Evolutionary conservation across 1,139 yeast genomes (phyloP).

Genomic region (Candida albicans): DNA sequence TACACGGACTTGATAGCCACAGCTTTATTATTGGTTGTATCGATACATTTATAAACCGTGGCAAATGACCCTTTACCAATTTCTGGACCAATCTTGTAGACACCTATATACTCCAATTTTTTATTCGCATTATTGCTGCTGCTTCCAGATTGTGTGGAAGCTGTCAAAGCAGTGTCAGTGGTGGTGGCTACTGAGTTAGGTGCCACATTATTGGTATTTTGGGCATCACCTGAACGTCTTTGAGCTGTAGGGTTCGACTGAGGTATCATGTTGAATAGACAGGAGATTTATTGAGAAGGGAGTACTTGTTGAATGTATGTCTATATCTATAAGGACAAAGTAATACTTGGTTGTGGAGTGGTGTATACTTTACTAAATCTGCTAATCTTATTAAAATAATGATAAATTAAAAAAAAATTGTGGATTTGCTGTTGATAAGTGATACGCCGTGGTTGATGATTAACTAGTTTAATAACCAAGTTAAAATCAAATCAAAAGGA

Average conservation of each 20-base stretch:
- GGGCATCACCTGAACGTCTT: background rate
- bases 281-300: too few relatives aligned
- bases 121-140: background rate
- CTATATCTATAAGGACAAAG: too few relatives aligned
- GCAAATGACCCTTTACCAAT: conserved; percentile 55
- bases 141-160: background rate
- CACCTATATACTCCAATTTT: conserved; percentile 21
- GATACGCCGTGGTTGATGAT: too few relatives aligned
- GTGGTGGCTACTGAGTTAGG: conserved; percentile 4
- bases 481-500: too few relatives aligned
- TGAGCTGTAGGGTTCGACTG: background rate
- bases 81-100: conserved; percentile 44
- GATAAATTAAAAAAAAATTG: too few relatives aligned
- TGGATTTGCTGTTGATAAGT: too few relatives aligned
- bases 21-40: conserved; percentile 48
- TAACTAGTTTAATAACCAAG: too few relatives aligned
- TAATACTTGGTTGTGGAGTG: too few relatives aligned
- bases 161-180: background rate
- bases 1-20: conserved; percentile 90
- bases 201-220: background rate
- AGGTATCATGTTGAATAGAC: too few relatives aligned
- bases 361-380: too few relatives aligned
- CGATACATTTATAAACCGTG: conserved; percentile 47
- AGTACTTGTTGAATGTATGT: too few relatives aligned
- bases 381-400: too few relatives aligned